Base-by-base conservation (phyloP, 768 basidiomycete species). In the Leccinellum albellum region DNA sequence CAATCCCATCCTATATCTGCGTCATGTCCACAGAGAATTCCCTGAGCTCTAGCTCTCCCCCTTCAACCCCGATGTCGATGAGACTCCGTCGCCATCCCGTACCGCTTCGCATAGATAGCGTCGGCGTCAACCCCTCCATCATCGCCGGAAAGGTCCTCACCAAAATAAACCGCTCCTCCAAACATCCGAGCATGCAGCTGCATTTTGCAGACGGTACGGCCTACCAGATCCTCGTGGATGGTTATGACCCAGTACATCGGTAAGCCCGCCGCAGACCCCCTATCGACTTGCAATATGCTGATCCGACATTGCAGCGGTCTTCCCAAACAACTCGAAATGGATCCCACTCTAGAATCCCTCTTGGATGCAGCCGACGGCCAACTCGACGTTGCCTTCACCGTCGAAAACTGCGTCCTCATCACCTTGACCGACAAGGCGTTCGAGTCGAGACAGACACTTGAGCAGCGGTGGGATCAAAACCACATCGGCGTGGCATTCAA, bases 351-450 rank as follows among this genome's bases (percentile, higher is more conserved):
- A 10, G 73, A 78, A 21, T 68, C 74, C 0, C 66, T 80, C 48
- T 74, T 86, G 37, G 73, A 79, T 37, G 65, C 75, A 8, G 61
- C 67, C n/a, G 59, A 64, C n/a, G 71, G 71, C 40, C 63, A 72
- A 44, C 61, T 69, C 44, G 54, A 63, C 24, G 57, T 77, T 20
- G 64, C 74, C 51, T 74, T 78, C 51, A 77, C 78, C 29, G 74
- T 87, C 63, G 64, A 76, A 32, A 77, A 83, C 63, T 84, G 84
- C 56, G 77, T 78, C 21, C 72, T 82, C 56, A 74, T 85, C 67
- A 79, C 76, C 6, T 70, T 87, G 53, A 74, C 76, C 50, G 85
- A 87, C 70, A 82, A 80, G 61, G 85, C 84, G 10, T 85, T 83
- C 66, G 74, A 80, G 61, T 63, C 68, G 29, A 75, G 68, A 51